Base-by-base conservation (phyloP, 2,329 filamentous ascomycete species). In the Phaeophleospora eucalypticola region DNA sequence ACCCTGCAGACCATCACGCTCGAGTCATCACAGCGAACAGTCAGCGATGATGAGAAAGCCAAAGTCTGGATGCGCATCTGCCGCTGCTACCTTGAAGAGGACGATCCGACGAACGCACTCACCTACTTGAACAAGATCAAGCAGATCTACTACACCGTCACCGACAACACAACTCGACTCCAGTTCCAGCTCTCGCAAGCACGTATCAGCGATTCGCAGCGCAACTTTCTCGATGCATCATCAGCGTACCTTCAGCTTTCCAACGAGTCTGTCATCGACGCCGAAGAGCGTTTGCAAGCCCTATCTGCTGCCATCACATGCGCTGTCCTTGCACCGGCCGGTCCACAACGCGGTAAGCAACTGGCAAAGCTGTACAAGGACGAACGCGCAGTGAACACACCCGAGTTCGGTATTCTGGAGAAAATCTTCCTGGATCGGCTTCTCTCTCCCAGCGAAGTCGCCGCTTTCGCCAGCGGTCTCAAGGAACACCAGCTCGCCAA, bases 401-500 rank as follows among this genome's bases (percentile, higher is more conserved):
- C 84, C 24, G 88, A 97, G 69, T 91, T 86, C 63, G 76, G 82
- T 40, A 96, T 98, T 44, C 74, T 98, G 12, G 93, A 97, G 73
- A 97, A 97, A 75, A 97, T 98, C 81, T 95, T 95, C 68, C 77
- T 97, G 40, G 89, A 97, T 68, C 82, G 90, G 4, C 75, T 98
- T 3, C 76, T 98, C 40, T 80, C 81, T 0, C 81, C 85, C 0
- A 79, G 76, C n/a, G 93, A 98, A 70, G 89, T 96, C 35, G 81
- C 83, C 32, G 83, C 87, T 45, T 98, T 98, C 63, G 86, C 90
- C 0, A 76, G 86, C 58, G 84, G 83, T 42, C 76, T 98, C 40
- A 79, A 82, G 46, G 85, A 87, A 17, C 93, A 98, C 69, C 93
- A 98, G 70, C 81, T 96, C 2, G 93, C 93, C 18, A 84, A 81